Base-by-base conservation (phyloP, 768 basidiomycete species). In the Boletus reticuloceps region DNA sequence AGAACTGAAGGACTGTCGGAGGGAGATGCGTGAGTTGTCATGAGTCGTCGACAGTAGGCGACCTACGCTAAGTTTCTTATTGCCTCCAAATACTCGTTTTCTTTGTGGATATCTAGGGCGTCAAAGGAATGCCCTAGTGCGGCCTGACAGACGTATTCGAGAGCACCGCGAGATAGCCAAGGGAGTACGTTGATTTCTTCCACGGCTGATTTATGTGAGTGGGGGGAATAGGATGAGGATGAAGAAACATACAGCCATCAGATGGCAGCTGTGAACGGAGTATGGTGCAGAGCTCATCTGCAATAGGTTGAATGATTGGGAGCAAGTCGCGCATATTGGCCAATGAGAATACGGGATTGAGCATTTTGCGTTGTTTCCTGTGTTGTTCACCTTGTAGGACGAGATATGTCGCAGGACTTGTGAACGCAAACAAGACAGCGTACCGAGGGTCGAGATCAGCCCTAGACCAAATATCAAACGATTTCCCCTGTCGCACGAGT, bases 381-480 rank as follows among this genome's bases (percentile, higher is more conserved):
- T 70, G 70, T 7, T 68, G 66, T 44, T 69, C 70, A 14, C 64
- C 69, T 69, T 47, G 22, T 5, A 25, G 31, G 19, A 25, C 6
- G 27, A 32, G 38, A 46, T 39, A 29, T 5, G 13, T 49, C 16
- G 13, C 17, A 8, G 17, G n/a, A 11, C 11, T 11, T 13, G 11
- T 29, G 3, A 22, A 20, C 3, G 47, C 36, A n/a, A 20, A 8
- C 20, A 37, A 47, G 41, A 41, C 2, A 17, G 55, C 65, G 27
- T 50, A 73, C 74, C 74, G 5, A 74, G 65, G 25, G 76, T 76
- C 0, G 71, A 69, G 19, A 74, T 64, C 4, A 77, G 66, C 34
- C 75, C 72, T 14, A 64, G 58, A 17, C 76, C 76, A 34, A 77
- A 77, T 44, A 73, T 69, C 12, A 74, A 37, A 42, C 58, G 53